Base-by-base conservation (phyloP, 768 basidiomycete genomes). In the Suillus paluster region DNA sequence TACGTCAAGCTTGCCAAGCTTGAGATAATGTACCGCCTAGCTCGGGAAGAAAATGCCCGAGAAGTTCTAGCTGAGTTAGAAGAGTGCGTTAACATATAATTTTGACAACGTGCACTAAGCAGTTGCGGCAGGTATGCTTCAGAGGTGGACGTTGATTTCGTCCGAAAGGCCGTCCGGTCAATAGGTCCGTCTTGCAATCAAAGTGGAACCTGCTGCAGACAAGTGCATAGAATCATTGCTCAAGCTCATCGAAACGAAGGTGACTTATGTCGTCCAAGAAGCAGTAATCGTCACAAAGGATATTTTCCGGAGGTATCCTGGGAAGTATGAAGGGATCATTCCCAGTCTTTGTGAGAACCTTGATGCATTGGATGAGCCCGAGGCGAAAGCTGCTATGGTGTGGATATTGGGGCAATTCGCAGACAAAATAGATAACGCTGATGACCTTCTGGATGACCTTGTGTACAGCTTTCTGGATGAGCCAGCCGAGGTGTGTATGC, bases 341-440 rank as follows among this genome's bases (percentile, higher is more conserved):
- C 95, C 94, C 1, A 94, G 83, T 15, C 81, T 99, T 21, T 99
- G 97, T 74, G 91, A 94, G 72, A 89, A 97, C 72, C 82, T 99
- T 46, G 96, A 98, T 73, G 83, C 85, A 10, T 78, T 99, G 54
- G 97, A 99, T 67, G 97, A 99, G 70, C 91, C 97, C 0, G 97
- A 99, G 76, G 89, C 96, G 23, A 99, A 99, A 72, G 91, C 97
- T 3, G 90, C 95, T 11, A 97, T 99, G 88, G 86, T 99, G 36
- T 99, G 97, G 97, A 94, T 99, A 70, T 78, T 99, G 39, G 97
- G 97, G 0, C 95, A 99, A 77, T 99, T 95, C 70, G 92, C 97
- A 36, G 86, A 99, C 73, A 85, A 89, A 68, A 99, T 99, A 62
- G 94, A 97, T 65, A 98, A 99, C 69, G 92, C 90, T 10, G 95